These are phyloP conservation scores for Fusarium begoniae DNA, from an alignment of 2,329 filamentous ascomycete species.

Conservation along the genomic window DNA sequence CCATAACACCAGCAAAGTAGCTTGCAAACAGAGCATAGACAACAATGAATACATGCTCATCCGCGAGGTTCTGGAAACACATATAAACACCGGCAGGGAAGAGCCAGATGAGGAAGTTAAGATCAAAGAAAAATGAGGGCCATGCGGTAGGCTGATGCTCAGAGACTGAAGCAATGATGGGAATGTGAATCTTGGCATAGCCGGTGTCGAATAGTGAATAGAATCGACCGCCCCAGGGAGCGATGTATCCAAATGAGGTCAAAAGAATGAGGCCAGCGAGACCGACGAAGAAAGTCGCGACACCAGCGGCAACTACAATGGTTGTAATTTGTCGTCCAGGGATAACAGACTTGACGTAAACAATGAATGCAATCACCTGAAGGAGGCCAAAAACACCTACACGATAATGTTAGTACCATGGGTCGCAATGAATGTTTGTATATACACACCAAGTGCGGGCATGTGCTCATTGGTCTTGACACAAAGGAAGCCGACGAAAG, in stretches of 20 bases:
- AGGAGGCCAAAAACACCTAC: constrained; percentile 93
- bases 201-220: constrained; percentile 99
- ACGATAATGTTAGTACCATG: constrained; percentile 10
- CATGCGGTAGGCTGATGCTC: constrained; percentile 99
- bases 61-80: constrained; percentile 91
- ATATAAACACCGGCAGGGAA: constrained; percentile 99
- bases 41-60: constrained; percentile 97
- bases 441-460: constrained; percentile 80
- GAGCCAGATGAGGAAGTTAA: constrained; percentile 98
- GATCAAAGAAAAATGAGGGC: constrained; percentile 99
- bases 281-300: constrained; percentile 77
- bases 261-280: constrained; percentile 83
- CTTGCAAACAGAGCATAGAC: constrained; percentile 97
- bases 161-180: constrained; percentile 99
- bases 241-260: constrained; percentile 89
- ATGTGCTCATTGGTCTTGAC: constrained; percentile 98
- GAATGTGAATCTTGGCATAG: constrained; percentile 99
- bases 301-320: constrained; percentile 79
- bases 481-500: constrained; percentile 96
- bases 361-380: constrained; percentile 90
- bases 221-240: constrained; percentile 97
- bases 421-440: not conserved
- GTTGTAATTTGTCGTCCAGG: constrained; percentile 94
- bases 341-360: constrained; percentile 88
- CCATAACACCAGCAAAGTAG: constrained; percentile 99